Percentiles rank a stretch among this genome's conserved stretches.
These are phyloP conservation scores for Debaryomyces sp. DNA, from an alignment of 1,139 yeast genomes.

Conservation along the genomic window DNA sequence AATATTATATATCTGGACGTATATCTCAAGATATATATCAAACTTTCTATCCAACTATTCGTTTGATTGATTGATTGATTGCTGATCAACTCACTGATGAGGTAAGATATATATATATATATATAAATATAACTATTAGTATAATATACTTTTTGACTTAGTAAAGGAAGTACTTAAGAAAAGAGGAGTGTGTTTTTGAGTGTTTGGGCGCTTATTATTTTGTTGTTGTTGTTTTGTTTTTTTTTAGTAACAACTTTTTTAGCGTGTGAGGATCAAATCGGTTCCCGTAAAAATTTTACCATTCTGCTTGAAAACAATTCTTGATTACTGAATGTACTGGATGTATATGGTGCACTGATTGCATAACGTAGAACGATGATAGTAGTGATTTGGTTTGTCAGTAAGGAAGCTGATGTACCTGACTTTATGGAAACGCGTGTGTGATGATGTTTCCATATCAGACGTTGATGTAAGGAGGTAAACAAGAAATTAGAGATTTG, in stretches of 20 bases:
- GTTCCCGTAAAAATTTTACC: not conserved
- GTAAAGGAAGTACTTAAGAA: not conserved
- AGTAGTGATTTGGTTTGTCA: not conserved
- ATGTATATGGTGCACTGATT: not conserved
- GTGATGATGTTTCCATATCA: too few relatives aligned
- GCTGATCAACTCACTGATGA: not conserved
- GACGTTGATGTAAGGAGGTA: not conserved
- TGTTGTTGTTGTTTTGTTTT: not conserved
- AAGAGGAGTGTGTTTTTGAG: slow-evolving; percentile 4
- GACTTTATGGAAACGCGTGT: not conserved
- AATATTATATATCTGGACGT: not conserved
- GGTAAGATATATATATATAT: not conserved
- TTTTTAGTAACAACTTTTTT: not conserved
- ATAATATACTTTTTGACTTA: slow-evolving; percentile 1
- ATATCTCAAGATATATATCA: not conserved
- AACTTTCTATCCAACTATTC: not conserved
- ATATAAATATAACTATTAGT: not conserved
- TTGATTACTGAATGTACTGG: not conserved
- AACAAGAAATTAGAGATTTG: not conserved
- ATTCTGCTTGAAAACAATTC: not conserved
- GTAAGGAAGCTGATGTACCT: not conserved
- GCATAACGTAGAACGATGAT: not conserved
- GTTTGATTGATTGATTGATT: slow-evolving; percentile 1
- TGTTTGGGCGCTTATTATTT: slow-evolving; percentile 2
- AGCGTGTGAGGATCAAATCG: not conserved